Percentiles rank a stretch among this genome's conserved stretches.
phyloP scores from a whole-genome alignment of 2,329 filamentous ascomycete genomes.

The Plectosphaerella plurivora region DNA sequence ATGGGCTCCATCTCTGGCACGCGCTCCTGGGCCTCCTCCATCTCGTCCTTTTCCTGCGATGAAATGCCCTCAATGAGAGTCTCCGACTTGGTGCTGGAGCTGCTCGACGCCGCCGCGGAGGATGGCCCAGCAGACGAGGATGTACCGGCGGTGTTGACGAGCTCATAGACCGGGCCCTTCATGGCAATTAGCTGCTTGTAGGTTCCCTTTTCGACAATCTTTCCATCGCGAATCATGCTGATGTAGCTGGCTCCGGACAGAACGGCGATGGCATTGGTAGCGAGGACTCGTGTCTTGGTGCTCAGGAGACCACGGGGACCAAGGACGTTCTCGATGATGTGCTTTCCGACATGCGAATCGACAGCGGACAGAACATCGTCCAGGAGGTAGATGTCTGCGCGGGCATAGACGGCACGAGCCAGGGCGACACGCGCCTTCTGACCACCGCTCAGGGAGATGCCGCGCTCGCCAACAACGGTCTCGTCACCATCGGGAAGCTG shows the following conservation, averaged over 20 bases:
- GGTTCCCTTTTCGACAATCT: slow-evolving; percentile 81
- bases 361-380: slow-evolving; percentile 95
- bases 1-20: slow-evolving; percentile 75
- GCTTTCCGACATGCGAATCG: slow-evolving; percentile 94
- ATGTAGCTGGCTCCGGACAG: slow-evolving; percentile 88
- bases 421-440: slow-evolving; percentile 93
- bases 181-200: slow-evolving; percentile 89
- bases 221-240: slow-evolving; percentile 75
- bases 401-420: slow-evolving; percentile 89
- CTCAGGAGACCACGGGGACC: slow-evolving; percentile 77
- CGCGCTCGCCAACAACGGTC: slow-evolving; percentile 93
- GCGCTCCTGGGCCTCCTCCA: slow-evolving; percentile 74
- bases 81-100: slow-evolving; percentile 49
- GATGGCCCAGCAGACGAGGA: slow-evolving; percentile 36
- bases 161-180: slow-evolving; percentile 82
- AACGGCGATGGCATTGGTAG: slow-evolving; percentile 92
- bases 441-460: slow-evolving; percentile 91
- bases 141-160: slow-evolving; percentile 72
- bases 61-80: slow-evolving; percentile 47
- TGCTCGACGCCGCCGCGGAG: slow-evolving; percentile 41
- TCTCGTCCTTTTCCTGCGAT: slow-evolving; percentile 57
- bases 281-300: slow-evolving; percentile 85
- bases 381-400: slow-evolving; percentile 92
- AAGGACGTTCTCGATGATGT: slow-evolving; percentile 91
- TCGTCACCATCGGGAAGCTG: slow-evolving; percentile 93